phyloP scores from a whole-genome alignment of 176 grass and related monocot species.

The Puya raimondii region DNA sequence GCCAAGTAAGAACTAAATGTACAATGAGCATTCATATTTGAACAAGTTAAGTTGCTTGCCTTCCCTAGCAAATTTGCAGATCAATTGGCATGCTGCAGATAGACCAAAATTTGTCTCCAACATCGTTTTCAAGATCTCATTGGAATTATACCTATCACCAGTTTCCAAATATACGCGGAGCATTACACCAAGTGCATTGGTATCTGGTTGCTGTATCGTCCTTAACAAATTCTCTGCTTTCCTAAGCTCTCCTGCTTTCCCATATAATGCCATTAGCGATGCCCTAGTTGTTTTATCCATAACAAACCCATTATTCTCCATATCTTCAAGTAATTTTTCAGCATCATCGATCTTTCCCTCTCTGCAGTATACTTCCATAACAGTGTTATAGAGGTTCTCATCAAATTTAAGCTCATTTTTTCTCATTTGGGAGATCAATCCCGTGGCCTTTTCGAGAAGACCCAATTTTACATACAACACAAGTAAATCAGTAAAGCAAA shows the following conservation, averaged over 20 bases:
- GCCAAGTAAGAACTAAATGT: neutral
- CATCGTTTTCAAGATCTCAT: conserved; percentile 39
- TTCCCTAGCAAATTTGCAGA: conserved; percentile 65
- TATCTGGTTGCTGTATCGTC: conserved; percentile 19
- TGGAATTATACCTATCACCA: conserved; percentile 22
- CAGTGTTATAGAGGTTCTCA: conserved; percentile 59
- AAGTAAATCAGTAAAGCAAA: conserved; percentile 63
- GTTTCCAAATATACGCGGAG: conserved; percentile 30
- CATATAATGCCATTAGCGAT: conserved; percentile 54
- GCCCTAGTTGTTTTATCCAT: conserved; percentile 33
- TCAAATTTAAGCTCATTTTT: conserved; percentile 37
- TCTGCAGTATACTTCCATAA: conserved; percentile 73
- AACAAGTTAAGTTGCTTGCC: conserved; percentile 35
- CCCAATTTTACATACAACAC: conserved; percentile 59
- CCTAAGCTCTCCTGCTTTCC: conserved; percentile 30
- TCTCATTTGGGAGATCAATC: conserved; percentile 41
- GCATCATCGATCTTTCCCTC: conserved; percentile 33
- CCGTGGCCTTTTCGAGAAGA: conserved; percentile 56
- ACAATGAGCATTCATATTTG: conserved; percentile 6
- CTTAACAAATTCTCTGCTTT: conserved; percentile 37
- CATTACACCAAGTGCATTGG: conserved; percentile 23
- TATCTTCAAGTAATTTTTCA: conserved; percentile 49
- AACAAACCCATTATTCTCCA: conserved; percentile 26
- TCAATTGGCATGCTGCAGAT: conserved; percentile 45
- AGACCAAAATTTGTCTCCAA: conserved; percentile 35